These are phyloP conservation scores for Plasmodium fragile DNA, from an alignment of 169 alveolate species.

Conservation along the genomic window DNA sequence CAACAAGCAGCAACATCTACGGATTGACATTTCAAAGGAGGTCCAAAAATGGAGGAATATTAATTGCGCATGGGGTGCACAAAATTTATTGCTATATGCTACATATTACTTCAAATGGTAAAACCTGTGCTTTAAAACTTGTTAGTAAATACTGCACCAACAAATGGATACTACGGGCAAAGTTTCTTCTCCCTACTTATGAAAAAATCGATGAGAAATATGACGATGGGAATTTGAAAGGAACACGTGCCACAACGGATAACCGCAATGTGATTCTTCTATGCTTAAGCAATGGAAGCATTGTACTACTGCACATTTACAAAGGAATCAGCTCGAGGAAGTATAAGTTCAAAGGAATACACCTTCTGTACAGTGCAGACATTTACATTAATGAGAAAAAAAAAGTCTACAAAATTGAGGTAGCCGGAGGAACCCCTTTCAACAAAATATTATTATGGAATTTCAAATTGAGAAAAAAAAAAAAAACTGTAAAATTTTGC, in stretches of 20 bases:
- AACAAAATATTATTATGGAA: slow-evolving; percentile 63
- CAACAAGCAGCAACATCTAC: slow-evolving; percentile 63
- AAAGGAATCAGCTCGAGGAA: slow-evolving; percentile 28
- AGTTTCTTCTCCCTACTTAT: neutral
- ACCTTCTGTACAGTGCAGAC: slow-evolving; percentile 70
- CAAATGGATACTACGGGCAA: slow-evolving; percentile 49
- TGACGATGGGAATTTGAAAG: neutral
- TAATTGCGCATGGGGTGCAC: slow-evolving; percentile 72
- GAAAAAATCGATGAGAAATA: neutral
- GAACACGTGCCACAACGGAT: neutral
- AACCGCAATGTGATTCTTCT: neutral
- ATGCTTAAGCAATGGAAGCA: slow-evolving; percentile 62
- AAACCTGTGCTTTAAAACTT: slow-evolving; percentile 3
- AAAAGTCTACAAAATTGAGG: slow-evolving; percentile 3
- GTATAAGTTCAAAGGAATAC: slow-evolving; percentile 47
- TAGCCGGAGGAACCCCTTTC: slow-evolving; percentile 73
- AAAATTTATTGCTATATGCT: slow-evolving; percentile 36
- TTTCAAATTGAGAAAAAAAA: neutral
- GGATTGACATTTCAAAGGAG: slow-evolving; percentile 29
- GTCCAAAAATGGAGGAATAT: slow-evolving; percentile 8
- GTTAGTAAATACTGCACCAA: slow-evolving; percentile 32
- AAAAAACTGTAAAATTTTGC: neutral
- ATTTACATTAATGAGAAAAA: slow-evolving; percentile 34
- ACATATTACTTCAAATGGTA: neutral
- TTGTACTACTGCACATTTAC: slow-evolving; percentile 37